These are phyloP conservation scores for Cordyceps tenuipes DNA, from an alignment of 2,329 filamentous ascomycete species.

Conservation along the genomic window DNA sequence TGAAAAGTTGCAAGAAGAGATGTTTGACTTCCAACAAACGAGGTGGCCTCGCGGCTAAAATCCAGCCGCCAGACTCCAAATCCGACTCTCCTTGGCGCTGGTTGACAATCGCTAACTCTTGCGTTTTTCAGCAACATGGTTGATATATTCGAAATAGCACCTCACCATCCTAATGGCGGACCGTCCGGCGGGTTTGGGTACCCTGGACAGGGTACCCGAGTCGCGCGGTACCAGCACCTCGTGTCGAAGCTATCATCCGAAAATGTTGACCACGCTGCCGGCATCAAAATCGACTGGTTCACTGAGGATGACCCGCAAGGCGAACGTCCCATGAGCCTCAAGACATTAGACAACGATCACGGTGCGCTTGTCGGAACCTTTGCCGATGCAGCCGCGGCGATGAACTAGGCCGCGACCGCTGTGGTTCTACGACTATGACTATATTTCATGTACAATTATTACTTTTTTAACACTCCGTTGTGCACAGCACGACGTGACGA, in stretches of 20 bases:
- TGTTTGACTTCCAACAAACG: not conserved
- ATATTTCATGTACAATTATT: constrained; percentile 8
- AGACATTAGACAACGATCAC: constrained; percentile 26
- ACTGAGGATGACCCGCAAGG: constrained; percentile 42
- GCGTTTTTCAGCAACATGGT: constrained; percentile 51
- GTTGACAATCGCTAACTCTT: not conserved
- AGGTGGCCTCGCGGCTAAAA: not conserved
- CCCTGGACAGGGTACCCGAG: constrained; percentile 46
- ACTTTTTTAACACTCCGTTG: constrained; percentile 7
- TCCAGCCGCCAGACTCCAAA: not conserved
- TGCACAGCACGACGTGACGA: not conserved
- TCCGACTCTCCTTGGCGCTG: not conserved
- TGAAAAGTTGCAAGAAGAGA: not conserved
- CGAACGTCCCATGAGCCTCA: constrained; percentile 26
- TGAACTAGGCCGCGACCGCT: constrained; percentile 25
- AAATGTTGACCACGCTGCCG: constrained; percentile 28
- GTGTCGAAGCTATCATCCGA: constrained; percentile 50
- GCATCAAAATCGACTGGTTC: constrained; percentile 47
- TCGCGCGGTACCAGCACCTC: constrained; percentile 53
- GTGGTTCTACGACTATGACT: not conserved
- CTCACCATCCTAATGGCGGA: constrained; percentile 35
- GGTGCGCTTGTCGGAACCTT: constrained; percentile 50
- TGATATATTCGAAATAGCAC: constrained; percentile 58
- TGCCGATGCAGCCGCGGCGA: constrained; percentile 48
- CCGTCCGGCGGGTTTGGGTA: constrained; percentile 35